phyloP scores from a whole-genome alignment of 2,329 filamentous ascomycete genomes.

The Fusarium oligoseptatum region DNA sequence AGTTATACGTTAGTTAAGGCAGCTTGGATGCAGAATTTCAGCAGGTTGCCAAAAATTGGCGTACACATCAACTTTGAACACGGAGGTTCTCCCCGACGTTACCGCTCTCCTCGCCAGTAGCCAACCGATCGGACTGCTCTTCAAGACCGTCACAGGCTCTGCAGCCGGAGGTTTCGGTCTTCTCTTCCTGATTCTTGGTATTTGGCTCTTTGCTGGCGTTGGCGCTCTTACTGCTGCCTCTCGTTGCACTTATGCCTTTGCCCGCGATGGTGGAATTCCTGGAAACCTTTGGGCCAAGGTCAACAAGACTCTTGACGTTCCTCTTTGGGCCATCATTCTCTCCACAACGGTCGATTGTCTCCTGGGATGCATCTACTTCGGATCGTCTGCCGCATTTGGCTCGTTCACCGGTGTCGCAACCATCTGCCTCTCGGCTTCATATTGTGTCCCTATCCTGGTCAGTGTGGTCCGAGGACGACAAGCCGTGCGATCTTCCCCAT shows the following conservation, averaged over 20 bases:
- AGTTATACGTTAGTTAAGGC: too few relatives aligned
- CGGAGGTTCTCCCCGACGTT: conserved; percentile 78
- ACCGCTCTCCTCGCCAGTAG: conserved; percentile 73
- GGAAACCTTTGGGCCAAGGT: conserved; percentile 75
- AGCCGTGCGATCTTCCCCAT: conserved; percentile 73
- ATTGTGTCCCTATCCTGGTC: conserved; percentile 81
- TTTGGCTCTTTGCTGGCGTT: conserved; percentile 80
- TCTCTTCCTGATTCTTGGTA: conserved; percentile 80
- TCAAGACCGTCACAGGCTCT: conserved; percentile 80
- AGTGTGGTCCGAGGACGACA: conserved; percentile 75
- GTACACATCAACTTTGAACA: too few relatives aligned
- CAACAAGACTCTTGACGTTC: conserved; percentile 75
- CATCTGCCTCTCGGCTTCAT: conserved; percentile 81
- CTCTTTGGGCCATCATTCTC: conserved; percentile 75
- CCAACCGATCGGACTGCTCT: conserved; percentile 80
- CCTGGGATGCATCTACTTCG: conserved; percentile 83
- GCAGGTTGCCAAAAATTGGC: too few relatives aligned
- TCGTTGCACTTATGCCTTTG: conserved; percentile 81
- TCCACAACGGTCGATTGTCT: conserved; percentile 77
- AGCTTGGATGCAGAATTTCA: too few relatives aligned
- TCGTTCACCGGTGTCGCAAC: conserved; percentile 84
- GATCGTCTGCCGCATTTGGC: conserved; percentile 80
- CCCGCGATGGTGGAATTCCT: conserved; percentile 80
- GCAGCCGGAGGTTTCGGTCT: conserved; percentile 79
- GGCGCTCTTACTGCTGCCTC: conserved; percentile 80